Conservation (phyloP, 2,329 filamentous ascomycete genomes). For the Bipolaris sorokiniana region DNA sequence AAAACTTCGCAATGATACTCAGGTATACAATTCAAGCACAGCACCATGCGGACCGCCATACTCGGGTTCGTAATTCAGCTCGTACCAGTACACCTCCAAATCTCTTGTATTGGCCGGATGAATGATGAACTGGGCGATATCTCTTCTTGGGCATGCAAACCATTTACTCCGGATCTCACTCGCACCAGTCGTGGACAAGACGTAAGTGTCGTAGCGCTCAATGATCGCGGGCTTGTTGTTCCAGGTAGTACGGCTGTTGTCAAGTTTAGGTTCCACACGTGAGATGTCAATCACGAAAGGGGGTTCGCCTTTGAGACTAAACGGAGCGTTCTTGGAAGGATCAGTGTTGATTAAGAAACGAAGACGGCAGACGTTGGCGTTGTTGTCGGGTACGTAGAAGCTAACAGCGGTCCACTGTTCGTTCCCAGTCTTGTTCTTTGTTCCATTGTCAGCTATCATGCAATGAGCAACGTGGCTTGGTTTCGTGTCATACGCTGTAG, state of each 20-base stretch:
- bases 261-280: conserved; percentile 27
- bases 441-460: not conserved
- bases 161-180: conserved; percentile 16
- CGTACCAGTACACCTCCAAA: conserved; percentile 40
- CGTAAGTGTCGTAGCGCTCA: conserved; percentile 11
- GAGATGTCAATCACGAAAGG: conserved; percentile 38
- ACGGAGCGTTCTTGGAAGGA: conserved; percentile 25
- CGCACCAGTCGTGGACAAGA: not conserved
- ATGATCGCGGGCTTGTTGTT: conserved; percentile 27
- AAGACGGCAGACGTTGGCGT: conserved; percentile 32
- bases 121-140: conserved; percentile 37
- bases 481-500: conserved; percentile 18
- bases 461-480: not conserved
- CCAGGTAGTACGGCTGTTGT: conserved; percentile 40
- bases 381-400: conserved; percentile 40
- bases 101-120: conserved; percentile 24
- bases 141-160: conserved; percentile 31
- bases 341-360: conserved; percentile 35
- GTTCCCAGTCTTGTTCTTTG: conserved; percentile 17
- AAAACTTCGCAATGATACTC: not conserved
- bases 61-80: conserved; percentile 30
- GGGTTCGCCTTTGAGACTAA: conserved; percentile 23
- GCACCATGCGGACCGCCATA: conserved; percentile 38
- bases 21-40: conserved; percentile 37
- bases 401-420: conserved; percentile 34